Evolutionary conservation across 2,329 filamentous ascomycete genomes (phyloP), one percentile per base, ranked within the genome.

Genomic region (Scorias spongiosa): DNA sequence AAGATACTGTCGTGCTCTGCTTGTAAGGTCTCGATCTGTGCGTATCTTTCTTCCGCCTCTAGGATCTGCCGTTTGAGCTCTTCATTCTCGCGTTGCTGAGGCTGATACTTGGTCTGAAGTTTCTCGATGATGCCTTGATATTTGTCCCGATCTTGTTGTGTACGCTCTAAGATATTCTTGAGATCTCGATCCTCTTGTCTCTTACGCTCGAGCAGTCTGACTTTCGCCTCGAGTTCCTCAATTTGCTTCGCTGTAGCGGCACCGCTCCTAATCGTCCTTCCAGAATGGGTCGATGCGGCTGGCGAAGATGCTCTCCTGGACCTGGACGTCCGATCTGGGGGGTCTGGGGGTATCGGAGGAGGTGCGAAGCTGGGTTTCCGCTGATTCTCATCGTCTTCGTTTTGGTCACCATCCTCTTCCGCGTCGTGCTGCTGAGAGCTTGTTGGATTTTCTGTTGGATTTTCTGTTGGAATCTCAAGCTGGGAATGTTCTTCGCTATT

Each of bases 41-140:
- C 78, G 15, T 87, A 70, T 40, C 75, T 76, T 15, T 71, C 63
- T 57, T 91, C 79, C 0, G 80, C 75, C 53, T 93, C 84, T 55
- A 86, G 87, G 38, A 93, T 61, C 54, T 83, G 73, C 57, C 82
- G 84, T 49, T 83, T 80, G 20, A 94, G 64, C 12, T 89, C 81
- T 1, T 68, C 67, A 48, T 85, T 78, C 56, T 96, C 89, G 53
- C 84, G 76, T 50, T 88, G 81, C 45, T 89, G 81, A 0, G 84
- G 78, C 56, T 93, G 85, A 50, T 86, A 87, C 62, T 95, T 96
- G 34, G 78, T 72, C 58, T 95, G 86, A 40, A 98, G 67, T 55
- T 93, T 95, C 57, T 93, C 83, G 41, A 95, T 88, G 50, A 96
- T 86, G 5, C 65, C 71, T 59, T 93, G 84, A 49, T 83, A 87